These are phyloP conservation scores for Acorus calamus DNA, from an alignment of 106 monocot genomes.

Conservation along the genomic window DNA sequence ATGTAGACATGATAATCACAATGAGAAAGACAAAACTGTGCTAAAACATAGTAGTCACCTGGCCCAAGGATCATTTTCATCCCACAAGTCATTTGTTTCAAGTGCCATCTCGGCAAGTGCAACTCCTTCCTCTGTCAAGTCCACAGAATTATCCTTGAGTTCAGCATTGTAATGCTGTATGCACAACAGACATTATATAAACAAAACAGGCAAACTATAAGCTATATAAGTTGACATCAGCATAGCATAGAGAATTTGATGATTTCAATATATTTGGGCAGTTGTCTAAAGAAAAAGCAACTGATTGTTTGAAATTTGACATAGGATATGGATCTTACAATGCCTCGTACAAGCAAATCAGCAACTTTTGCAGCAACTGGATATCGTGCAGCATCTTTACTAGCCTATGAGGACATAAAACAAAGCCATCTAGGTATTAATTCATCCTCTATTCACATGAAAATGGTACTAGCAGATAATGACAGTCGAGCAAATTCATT, in stretches of 20 bases:
- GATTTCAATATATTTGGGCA: no score
- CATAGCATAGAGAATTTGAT: no score
- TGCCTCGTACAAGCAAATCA: constrained; percentile 65
- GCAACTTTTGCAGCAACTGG: constrained; percentile 97
- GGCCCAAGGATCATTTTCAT: constrained; percentile 99
- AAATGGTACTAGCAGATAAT: background rate
- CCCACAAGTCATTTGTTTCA: constrained; percentile 93
- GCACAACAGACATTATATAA: background rate
- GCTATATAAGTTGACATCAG: no score
- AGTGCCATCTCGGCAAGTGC: constrained; percentile 83
- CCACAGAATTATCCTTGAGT: constrained; percentile 86
- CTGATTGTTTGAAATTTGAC: background rate
- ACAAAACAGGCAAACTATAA: background rate
- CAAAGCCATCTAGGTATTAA: background rate
- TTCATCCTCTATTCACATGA: background rate
- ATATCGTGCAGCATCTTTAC: constrained; percentile 84
- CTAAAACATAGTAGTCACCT: constrained; percentile 32
- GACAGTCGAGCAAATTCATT: no score
- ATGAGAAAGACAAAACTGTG: background rate
- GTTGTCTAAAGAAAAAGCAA: background rate
- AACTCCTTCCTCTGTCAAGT: constrained; percentile 93
- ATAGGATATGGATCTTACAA: constrained; percentile 39
- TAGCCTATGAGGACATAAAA: constrained; percentile 44
- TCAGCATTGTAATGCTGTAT: constrained; percentile 90
- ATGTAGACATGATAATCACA: background rate